Evolutionary conservation across 2,329 filamentous ascomycete genomes (phyloP).

Genomic region (Colletotrichum sublineola): DNA sequence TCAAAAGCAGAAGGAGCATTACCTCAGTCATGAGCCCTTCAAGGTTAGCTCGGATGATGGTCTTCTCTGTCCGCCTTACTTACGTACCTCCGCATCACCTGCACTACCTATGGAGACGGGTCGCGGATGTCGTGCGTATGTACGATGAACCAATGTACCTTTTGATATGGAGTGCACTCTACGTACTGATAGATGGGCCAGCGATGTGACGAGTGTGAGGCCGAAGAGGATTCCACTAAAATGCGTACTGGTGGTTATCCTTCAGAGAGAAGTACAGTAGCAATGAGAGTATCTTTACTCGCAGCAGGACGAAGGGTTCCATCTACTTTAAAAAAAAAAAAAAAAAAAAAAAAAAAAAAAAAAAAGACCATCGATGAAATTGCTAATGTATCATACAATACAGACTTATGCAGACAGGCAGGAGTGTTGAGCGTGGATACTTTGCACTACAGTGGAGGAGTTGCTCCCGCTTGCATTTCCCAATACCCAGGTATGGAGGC

Average conservation of each 20-base stretch:
- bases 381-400: neutral
- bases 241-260: neutral
- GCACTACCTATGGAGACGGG: constrained; percentile 6
- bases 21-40: neutral
- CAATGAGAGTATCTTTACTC: neutral
- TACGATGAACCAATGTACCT: neutral
- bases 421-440: constrained; percentile 2
- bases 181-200: neutral
- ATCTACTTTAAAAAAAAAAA: neutral
- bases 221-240: neutral
- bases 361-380: neutral
- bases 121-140: neutral
- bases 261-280: neutral
- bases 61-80: neutral
- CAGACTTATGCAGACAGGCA: neutral
- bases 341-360: too few relatives aligned
- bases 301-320: neutral
- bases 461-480: neutral
- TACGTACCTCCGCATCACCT: constrained; percentile 17
- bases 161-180: neutral
- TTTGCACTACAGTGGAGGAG: neutral
- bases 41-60: neutral
- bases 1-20: neutral
- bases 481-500: constrained; percentile 14
- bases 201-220: neutral